Conservation (phyloP, 352 stramenopile genomes). For the Globisporangium heterothallicum region DNA sequence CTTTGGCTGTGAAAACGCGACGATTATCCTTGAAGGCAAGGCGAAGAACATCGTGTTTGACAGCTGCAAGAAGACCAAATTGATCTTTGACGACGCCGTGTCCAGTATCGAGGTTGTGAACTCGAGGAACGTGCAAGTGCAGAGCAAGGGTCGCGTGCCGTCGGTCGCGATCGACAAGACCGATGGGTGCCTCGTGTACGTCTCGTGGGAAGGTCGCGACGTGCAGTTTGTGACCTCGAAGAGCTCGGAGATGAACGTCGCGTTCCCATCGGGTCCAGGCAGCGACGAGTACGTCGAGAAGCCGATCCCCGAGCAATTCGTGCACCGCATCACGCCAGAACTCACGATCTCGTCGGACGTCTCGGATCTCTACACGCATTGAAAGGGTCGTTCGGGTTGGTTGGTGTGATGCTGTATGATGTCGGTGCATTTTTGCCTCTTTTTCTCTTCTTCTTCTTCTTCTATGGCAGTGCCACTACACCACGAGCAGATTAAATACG, state of each 20-base stretch:
- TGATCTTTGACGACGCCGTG: constrained; percentile 95
- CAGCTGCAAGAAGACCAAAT: constrained; percentile 92
- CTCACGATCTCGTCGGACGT: constrained; percentile 88
- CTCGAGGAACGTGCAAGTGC: constrained; percentile 95
- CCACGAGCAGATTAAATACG: no score
- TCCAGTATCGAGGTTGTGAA: constrained; percentile 97
- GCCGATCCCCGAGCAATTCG: constrained; percentile 97
- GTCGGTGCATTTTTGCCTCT: not conserved
- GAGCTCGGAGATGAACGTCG: constrained; percentile 96
- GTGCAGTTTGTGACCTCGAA: constrained; percentile 95
- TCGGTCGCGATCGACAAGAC: constrained; percentile 99
- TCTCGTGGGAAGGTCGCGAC: constrained; percentile 89
- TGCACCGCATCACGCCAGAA: constrained; percentile 89
- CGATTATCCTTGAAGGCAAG: constrained; percentile 96
- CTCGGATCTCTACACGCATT: constrained; percentile 93
- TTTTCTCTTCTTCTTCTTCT: not conserved
- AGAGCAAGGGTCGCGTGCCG: constrained; percentile 91
- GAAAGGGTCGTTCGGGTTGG: not conserved
- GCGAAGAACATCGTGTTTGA: constrained; percentile 97
- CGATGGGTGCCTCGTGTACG: constrained; percentile 94
- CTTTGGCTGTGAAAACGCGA: constrained; percentile 92
- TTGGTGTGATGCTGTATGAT: not conserved
- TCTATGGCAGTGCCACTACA: not conserved
- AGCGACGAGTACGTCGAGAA: constrained; percentile 93
- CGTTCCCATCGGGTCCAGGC: constrained; percentile 80